Evolutionary conservation across 148 eudicot genomes (phyloP), one percentile per base, ranked within the genome.

Genomic region (Camellia lanceoleosa): DNA sequence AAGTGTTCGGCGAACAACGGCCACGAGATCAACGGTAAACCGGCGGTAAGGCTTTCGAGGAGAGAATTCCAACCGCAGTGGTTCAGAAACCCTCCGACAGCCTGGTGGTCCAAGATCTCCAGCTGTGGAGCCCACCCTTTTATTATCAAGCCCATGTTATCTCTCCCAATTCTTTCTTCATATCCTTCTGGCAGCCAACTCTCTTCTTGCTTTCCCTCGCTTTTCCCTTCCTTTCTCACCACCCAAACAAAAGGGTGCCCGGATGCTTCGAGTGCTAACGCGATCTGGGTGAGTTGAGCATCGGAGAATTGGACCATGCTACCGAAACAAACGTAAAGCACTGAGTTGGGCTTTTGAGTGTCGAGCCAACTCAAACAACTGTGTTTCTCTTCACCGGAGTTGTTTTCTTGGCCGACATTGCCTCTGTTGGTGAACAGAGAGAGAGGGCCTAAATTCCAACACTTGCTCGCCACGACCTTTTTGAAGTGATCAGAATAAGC

Each of bases 21-120:
- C 78, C 73, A 80, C 55, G 83, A 74, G 38, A 74, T 56, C 23
- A 74, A 38, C 47, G 77, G 78, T 23, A 75, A 52, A 3, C 89
- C 87, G 0, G 89, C 83, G 18, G 82, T 69, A 9, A 91, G 38
- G 3, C 88, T 89, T 63, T 91, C 94, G 3, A 87, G 61, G 3
- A 73, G 51, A 70, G 93, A 90, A 82, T 89, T 89, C 93, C 91
- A 89, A 0, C 93, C 93, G 64, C 90, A 90, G 49, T 90, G 93
- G 3, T 89, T 90, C 79, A 90, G 51, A 42, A 90, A 90, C 13
- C 79, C 82, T 1, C 88, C 91, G 0, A 85, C 68, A 3, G 91
- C 85, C 10, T 51, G 68, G 59, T 90, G 91, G 44, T 78, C 73
- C 6, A 90, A 46, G 73, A 90, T 83, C 78, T 59, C 30, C 60